A percentile compares a stretch with the other conserved stretches of the same genome.
phyloP scores from a whole-genome alignment of 768 basidiomycete genomes.

The Hypholoma fasciculare region DNA sequence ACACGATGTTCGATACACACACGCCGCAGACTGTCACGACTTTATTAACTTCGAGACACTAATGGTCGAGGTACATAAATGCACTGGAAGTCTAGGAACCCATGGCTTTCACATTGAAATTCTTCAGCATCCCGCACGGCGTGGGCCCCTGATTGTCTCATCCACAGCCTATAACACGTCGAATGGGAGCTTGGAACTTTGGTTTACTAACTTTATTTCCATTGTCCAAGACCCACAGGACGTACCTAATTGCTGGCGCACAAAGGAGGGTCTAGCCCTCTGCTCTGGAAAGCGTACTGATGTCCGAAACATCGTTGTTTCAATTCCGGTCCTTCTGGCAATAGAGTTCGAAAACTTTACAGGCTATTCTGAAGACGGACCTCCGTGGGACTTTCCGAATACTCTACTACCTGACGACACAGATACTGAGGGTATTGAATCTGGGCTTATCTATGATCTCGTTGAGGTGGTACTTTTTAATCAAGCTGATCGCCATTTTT shows the following conservation, averaged over 20 bases:
- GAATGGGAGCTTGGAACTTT: neutral
- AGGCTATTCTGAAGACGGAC: neutral
- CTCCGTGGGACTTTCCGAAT: constrained; percentile 20
- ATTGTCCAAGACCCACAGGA: neutral
- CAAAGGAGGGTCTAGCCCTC: constrained; percentile 11
- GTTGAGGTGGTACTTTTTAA: constrained; percentile 19
- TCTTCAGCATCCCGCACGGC: neutral
- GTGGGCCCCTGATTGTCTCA: neutral
- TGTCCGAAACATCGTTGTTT: constrained; percentile 13
- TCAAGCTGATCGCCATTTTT: constrained; percentile 17
- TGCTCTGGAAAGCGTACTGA: constrained; percentile 16
- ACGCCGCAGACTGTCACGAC: too few species aligned
- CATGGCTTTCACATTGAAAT: neutral
- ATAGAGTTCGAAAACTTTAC: constrained; percentile 12
- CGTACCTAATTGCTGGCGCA: constrained; percentile 12
- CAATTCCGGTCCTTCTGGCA: constrained; percentile 19
- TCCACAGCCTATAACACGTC: neutral
- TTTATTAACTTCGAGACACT: constrained; percentile 3
- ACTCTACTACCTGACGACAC: constrained; percentile 11
- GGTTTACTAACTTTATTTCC: neutral
- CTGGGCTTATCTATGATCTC: constrained; percentile 21
- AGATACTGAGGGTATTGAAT: neutral
- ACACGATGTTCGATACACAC: too few species aligned
- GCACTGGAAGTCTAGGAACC: neutral
- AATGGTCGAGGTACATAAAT: neutral